Evolutionary conservation across 352 stramenopile species (phyloP), one percentile per base, ranked within the genome.

Genomic region (Globisporangium emineosum): DNA sequence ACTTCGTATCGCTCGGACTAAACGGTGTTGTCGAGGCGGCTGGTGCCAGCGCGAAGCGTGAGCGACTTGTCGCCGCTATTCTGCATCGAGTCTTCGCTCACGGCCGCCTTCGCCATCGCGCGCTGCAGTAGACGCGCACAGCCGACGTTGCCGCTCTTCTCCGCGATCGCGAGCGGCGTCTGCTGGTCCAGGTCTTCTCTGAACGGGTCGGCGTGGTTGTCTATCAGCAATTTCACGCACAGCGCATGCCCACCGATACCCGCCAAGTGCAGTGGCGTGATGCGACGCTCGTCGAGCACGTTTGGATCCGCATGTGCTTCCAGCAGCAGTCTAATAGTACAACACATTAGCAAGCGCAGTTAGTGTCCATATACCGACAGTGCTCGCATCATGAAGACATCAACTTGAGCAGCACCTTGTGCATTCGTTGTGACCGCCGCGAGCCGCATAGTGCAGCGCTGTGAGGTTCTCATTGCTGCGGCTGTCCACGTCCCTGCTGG

Each of bases 151-250:
- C 83, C 85, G 47, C 81, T 87, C 37, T 86, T 68, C 61, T 94
- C 85, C 10, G 85, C 85, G 33, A 91, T 78, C 53, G 72, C 69
- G 23, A 92, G 72, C 45, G 85, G 68, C 3, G 83, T 86, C 32
- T 89, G 84, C 58, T 83, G 79, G 73, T 94, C 83, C 70, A 91
- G 49, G 57, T 91, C 85, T 76, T 91, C 83, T 69, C 79, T 71
- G 63, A 94, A 94, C 58, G 85, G 85, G 57, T 94, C 83, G 1
- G 81, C 85, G 58, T 94, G 82, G 70, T 89, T 67, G 70, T 92
- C 83, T 50, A 94, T 64, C 60, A 94, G 72, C 52, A 94, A 66
- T 67, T 94, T 94, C 19, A 94, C 83, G 42, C 83, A 89, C 19
- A 94, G 74, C 45, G 83, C 85, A 61, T 92, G 84, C 29, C 85